A percentile compares a stretch with the other conserved stretches of the same genome.
Conservation (phyloP, 768 basidiomycete genomes). For the Suillus lakei region DNA sequence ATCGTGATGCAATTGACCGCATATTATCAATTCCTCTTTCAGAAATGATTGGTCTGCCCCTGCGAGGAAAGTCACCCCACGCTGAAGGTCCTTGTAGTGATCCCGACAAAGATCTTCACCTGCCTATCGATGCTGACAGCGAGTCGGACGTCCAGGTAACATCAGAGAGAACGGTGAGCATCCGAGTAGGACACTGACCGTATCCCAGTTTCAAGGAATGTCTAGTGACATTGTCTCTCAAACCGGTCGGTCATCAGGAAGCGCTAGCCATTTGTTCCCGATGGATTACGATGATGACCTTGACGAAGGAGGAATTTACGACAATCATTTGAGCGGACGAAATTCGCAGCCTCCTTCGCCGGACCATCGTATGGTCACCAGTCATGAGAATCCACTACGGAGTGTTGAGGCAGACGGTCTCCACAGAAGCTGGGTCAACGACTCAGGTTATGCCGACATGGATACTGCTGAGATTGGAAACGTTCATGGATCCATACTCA, state of each 20-base stretch:
- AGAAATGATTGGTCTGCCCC: not conserved
- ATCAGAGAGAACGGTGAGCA: not conserved
- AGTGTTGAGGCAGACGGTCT: not conserved
- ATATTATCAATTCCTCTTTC: slow-evolving; percentile 17
- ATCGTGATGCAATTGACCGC: slow-evolving; percentile 34
- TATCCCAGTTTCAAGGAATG: not conserved
- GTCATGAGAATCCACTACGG: not conserved
- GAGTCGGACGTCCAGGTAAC: slow-evolving; percentile 11
- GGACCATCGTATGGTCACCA: too few relatives aligned
- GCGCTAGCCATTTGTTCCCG: not conserved
- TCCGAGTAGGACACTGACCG: not conserved
- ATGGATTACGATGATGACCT: not conserved
- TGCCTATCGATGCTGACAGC: not conserved
- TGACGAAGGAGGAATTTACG: not conserved
- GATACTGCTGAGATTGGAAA: not conserved
- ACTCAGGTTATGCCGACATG: slow-evolving; percentile 10
- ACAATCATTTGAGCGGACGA: not conserved
- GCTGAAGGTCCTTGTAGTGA: not conserved
- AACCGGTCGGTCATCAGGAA: not conserved
- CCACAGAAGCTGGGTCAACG: not conserved
- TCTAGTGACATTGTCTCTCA: not conserved
- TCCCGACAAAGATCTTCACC: not conserved
- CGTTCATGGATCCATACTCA: not conserved
- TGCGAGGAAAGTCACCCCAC: not conserved
- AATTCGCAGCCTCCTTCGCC: not conserved